These are phyloP conservation scores for Xylaria palmicola DNA, from an alignment of 495 filamentous ascomycete genomes.

Conservation along the genomic window DNA sequence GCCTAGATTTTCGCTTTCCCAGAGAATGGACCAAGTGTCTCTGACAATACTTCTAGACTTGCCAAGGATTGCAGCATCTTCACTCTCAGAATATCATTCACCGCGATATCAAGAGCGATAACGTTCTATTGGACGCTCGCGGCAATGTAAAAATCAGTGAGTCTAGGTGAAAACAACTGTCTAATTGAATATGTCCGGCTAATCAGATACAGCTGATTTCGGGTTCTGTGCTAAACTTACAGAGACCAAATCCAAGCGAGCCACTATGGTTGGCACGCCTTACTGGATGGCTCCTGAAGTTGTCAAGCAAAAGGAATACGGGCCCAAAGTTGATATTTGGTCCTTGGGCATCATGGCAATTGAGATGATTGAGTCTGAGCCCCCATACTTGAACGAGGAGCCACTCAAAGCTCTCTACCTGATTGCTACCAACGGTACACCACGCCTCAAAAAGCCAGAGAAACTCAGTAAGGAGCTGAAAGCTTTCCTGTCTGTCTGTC, in stretches of 20 bases:
- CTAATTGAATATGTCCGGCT: slow-evolving; percentile 23
- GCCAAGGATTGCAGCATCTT: slow-evolving; percentile 88
- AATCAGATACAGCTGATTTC: slow-evolving; percentile 73
- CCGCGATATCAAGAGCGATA: slow-evolving; percentile 98
- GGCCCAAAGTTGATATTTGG: slow-evolving; percentile 98
- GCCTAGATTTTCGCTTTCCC: slow-evolving; percentile 14
- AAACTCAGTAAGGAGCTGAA: slow-evolving; percentile 96
- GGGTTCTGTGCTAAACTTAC: slow-evolving; percentile 99
- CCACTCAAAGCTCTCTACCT: slow-evolving; percentile 95
- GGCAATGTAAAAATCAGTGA: slow-evolving; percentile 98
- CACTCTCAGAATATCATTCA: slow-evolving; percentile 97
- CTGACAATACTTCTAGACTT: slow-evolving; percentile 66
- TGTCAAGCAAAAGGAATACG: slow-evolving; percentile 98
- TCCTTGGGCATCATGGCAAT: slow-evolving; percentile 99
- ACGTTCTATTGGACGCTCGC: slow-evolving; percentile 88
- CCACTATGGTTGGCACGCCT: slow-evolving; percentile 97
- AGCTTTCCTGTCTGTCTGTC: slow-evolving; percentile 89
- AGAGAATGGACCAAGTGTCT: slow-evolving; percentile 7
- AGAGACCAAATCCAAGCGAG: slow-evolving; percentile 92
- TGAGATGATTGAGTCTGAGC: slow-evolving; percentile 99
- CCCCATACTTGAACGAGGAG: slow-evolving; percentile 96
- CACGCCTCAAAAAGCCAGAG: slow-evolving; percentile 94
- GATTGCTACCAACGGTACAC: slow-evolving; percentile 96
- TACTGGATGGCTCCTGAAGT: slow-evolving; percentile 99
- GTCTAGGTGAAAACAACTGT: slow-evolving; percentile 28